A percentile compares a stretch with the other conserved stretches of the same genome.
These are phyloP conservation scores for Firmiana major DNA, from an alignment of 345 rosid species.

Conservation along the genomic window DNA sequence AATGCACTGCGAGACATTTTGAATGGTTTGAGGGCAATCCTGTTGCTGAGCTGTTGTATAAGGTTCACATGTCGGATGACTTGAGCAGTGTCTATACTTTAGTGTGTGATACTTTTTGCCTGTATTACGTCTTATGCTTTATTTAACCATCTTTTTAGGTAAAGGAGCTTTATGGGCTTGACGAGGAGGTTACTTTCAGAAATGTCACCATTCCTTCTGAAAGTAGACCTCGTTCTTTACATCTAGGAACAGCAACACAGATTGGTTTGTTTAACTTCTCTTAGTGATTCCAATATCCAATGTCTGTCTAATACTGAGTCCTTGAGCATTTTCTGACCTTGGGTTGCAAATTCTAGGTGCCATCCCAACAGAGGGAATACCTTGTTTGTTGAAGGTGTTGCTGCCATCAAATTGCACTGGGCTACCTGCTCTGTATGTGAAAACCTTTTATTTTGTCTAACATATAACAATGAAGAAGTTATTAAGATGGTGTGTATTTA, in stretches of 20 bases:
- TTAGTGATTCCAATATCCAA: slow-evolving; percentile 1
- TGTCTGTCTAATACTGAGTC: not conserved
- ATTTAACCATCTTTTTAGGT: slow-evolving; percentile 42
- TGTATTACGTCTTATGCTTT: not conserved
- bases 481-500: not conserved
- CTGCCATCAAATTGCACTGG: slow-evolving; percentile 87
- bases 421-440: slow-evolving; percentile 68
- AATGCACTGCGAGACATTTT: slow-evolving; percentile 67
- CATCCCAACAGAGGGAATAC: slow-evolving; percentile 93
- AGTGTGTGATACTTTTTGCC: not conserved
- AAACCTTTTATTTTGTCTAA: not conserved
- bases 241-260: slow-evolving; percentile 94
- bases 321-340: slow-evolving; percentile 12
- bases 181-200: slow-evolving; percentile 63
- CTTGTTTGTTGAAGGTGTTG: slow-evolving; percentile 85
- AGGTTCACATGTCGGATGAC: slow-evolving; percentile 37
- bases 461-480: not conserved
- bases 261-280: slow-evolving; percentile 54
- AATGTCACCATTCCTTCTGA: slow-evolving; percentile 69
- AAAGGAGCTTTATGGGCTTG: slow-evolving; percentile 92
- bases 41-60: slow-evolving; percentile 55
- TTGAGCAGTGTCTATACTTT: slow-evolving; percentile 1
- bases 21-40: slow-evolving; percentile 91
- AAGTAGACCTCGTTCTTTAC: slow-evolving; percentile 76
- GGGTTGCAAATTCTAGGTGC: slow-evolving; percentile 49